Conservation (phyloP, 2,329 filamentous ascomycete species). For the Teratosphaeria zuluensis region DNA sequence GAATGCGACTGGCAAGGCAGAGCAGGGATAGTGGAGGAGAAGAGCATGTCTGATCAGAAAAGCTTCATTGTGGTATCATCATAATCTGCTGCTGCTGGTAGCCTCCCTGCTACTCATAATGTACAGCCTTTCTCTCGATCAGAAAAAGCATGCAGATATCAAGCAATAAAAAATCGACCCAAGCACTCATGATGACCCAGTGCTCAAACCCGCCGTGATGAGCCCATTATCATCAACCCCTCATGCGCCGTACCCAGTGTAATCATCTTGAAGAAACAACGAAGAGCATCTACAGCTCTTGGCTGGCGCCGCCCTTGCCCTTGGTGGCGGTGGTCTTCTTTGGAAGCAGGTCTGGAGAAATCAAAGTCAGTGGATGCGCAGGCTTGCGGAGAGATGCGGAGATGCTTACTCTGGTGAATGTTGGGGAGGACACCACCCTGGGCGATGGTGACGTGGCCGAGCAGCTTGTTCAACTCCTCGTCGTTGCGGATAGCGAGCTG, state of each 20-base stretch:
- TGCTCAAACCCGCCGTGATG: slow-evolving; percentile 25
- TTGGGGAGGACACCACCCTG: slow-evolving; percentile 95
- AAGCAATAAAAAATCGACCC: slow-evolving; percentile 6
- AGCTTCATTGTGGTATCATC: slow-evolving; percentile 11
- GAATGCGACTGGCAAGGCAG: not conserved
- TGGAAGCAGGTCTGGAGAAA: slow-evolving; percentile 72
- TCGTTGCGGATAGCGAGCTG: slow-evolving; percentile 99
- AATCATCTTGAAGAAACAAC: slow-evolving; percentile 15
- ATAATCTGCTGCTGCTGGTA: slow-evolving; percentile 7
- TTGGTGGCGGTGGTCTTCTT: slow-evolving; percentile 82
- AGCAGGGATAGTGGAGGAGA: not conserved
- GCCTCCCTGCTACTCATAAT: slow-evolving; percentile 7
- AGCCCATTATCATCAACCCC: slow-evolving; percentile 27
- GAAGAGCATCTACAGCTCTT: slow-evolving; percentile 68
- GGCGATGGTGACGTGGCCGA: slow-evolving; percentile 92
- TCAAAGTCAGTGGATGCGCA: slow-evolving; percentile 29
- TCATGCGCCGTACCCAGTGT: slow-evolving; percentile 22
- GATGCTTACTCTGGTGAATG: slow-evolving; percentile 81
- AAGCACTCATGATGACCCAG: slow-evolving; percentile 9
- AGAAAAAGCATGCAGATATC: slow-evolving; percentile 3
- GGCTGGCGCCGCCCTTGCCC: slow-evolving; percentile 82
- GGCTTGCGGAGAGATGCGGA: not conserved
- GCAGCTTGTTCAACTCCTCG: slow-evolving; percentile 98
- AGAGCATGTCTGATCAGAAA: slow-evolving; percentile 8
- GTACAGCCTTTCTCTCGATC: slow-evolving; percentile 10